These are phyloP conservation scores for Neckera pumila DNA, from an alignment of 225 moss, liverwort and hornwort species.

Conservation along the genomic window DNA sequence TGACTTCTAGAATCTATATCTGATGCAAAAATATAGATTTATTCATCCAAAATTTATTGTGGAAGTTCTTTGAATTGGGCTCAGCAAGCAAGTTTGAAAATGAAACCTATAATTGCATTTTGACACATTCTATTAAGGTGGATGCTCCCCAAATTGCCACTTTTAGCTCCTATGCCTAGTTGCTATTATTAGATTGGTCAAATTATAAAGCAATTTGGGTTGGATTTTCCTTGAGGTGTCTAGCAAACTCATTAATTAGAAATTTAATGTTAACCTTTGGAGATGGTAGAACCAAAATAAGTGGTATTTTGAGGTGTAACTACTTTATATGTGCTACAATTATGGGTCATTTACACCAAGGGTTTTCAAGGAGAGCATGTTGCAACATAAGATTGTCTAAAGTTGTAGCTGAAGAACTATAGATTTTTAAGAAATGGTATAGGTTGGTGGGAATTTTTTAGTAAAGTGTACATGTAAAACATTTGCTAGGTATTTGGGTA, in stretches of 20 bases:
- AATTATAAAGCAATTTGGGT: fast-evolving
- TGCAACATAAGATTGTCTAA: fast-evolving
- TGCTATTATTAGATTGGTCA: too few species aligned
- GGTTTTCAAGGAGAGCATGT: fast-evolving
- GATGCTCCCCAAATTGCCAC: fast-evolving
- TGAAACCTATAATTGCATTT: neutral
- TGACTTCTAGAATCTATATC: neutral
- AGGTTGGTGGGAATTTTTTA: too few species aligned
- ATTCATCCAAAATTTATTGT: neutral
- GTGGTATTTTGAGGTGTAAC: fast-evolving
- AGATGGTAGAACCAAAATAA: neutral
- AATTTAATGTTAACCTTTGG: neutral
- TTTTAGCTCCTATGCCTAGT: neutral
- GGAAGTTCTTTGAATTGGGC: neutral
- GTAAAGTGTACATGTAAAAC: fast-evolving
- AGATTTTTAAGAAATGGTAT: neutral
- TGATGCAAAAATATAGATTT: neutral
- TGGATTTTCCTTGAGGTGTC: fast-evolving
- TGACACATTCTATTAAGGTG: neutral
- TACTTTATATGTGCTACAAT: neutral
- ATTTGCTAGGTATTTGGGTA: fast-evolving
- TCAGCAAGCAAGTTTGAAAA: too few species aligned
- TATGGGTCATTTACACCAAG: fast-evolving
- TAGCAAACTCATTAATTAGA: too few species aligned
- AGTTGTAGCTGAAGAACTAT: neutral